Evolutionary conservation across 2,329 filamentous ascomycete species (phyloP).

Genomic region (Paracamarosporium sp.): DNA sequence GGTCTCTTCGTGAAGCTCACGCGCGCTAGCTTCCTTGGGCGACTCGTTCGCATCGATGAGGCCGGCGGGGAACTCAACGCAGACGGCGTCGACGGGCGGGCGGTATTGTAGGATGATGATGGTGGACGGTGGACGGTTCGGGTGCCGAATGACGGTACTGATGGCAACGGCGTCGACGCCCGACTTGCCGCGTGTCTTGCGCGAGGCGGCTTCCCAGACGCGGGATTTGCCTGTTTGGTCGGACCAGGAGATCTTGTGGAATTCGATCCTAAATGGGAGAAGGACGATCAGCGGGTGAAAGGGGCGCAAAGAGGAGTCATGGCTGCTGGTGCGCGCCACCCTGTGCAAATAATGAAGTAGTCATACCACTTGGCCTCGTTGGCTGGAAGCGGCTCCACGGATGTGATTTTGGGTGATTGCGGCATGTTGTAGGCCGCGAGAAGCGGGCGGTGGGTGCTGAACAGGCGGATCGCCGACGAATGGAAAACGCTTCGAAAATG

Average conservation of each 20-base stretch:
- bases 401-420: slow-evolving; percentile 34
- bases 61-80: slow-evolving; percentile 67
- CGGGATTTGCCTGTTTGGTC: slow-evolving; percentile 55
- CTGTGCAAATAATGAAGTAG: no score
- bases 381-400: slow-evolving; percentile 56
- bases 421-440: slow-evolving; percentile 42
- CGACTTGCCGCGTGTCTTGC: slow-evolving; percentile 60
- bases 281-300: background rate
- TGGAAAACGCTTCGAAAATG: background rate
- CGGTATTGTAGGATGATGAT: slow-evolving; percentile 67
- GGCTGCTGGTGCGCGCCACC: no score
- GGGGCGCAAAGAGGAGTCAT: no score
- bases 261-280: slow-evolving; percentile 37
- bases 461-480: slow-evolving; percentile 8
- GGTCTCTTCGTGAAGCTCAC: slow-evolving; percentile 68
- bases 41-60: slow-evolving; percentile 65
- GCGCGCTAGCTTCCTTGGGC: slow-evolving; percentile 61
- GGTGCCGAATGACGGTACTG: slow-evolving; percentile 61
- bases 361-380: slow-evolving; percentile 60
- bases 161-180: slow-evolving; percentile 68
- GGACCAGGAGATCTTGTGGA: slow-evolving; percentile 61
- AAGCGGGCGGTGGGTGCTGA: slow-evolving; percentile 18
- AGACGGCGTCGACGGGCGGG: slow-evolving; percentile 64
- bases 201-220: slow-evolving; percentile 58
- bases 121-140: slow-evolving; percentile 55